A percentile compares a stretch with the other conserved stretches of the same genome.
Conservation (phyloP, 2,329 filamentous ascomycete species). For the Sporothrix phasma region DNA sequence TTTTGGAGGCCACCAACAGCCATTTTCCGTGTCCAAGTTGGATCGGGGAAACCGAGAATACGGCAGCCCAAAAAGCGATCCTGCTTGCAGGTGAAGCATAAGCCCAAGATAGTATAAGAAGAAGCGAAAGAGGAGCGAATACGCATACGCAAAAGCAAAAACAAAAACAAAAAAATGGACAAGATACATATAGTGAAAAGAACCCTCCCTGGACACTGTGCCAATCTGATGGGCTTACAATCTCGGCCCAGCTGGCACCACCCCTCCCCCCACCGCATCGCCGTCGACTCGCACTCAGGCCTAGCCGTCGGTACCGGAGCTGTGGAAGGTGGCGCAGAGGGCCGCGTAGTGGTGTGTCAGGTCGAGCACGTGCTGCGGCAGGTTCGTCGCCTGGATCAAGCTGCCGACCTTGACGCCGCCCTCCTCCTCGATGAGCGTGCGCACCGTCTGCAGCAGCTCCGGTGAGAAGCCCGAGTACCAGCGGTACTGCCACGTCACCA, state of each 20-base stretch:
- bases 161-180: neutral
- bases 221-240: too few relatives aligned
- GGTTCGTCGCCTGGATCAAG: conserved; percentile 89
- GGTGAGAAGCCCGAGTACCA: conserved; percentile 99
- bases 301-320: conserved; percentile 81
- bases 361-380: conserved; percentile 87
- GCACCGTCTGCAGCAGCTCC: conserved; percentile 74
- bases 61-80: neutral
- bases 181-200: too few relatives aligned
- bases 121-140: neutral
- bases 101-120: neutral
- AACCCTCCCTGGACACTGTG: too few relatives aligned
- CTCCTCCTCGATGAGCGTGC: conserved; percentile 92
- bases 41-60: neutral
- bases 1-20: neutral
- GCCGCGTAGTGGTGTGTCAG: conserved; percentile 94
- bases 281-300: neutral
- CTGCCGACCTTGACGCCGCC: conserved; percentile 94
- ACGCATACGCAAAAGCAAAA: neutral
- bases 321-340: conserved; percentile 87
- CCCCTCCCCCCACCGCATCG: neutral
- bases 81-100: neutral
- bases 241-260: too few relatives aligned
- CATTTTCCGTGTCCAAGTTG: neutral
- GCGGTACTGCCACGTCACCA: conserved; percentile 96